A percentile compares a stretch with the other conserved stretches of the same genome.
phyloP scores from a whole-genome alignment of 2,329 filamentous ascomycete genomes.

The Proliferodiscus dingleyae region DNA sequence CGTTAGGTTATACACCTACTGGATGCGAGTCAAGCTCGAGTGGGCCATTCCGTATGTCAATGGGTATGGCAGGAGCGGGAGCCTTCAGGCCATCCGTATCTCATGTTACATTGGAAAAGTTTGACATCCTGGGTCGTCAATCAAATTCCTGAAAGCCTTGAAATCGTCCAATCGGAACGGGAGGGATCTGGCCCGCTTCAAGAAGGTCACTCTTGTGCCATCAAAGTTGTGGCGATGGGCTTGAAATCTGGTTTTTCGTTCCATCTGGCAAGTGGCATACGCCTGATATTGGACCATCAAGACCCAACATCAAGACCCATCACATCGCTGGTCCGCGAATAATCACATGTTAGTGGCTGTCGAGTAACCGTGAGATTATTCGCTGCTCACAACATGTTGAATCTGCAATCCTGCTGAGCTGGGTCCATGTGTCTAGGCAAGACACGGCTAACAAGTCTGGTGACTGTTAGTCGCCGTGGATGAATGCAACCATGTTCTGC shows the following conservation, averaged over 20 bases:
- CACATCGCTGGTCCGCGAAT: conserved; percentile 4
- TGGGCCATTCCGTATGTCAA: conserved; percentile 16
- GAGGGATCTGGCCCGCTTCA: conserved; percentile 9
- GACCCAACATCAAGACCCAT: background rate
- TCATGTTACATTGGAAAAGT: conserved; percentile 11
- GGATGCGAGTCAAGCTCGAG: conserved; percentile 14
- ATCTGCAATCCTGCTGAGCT: conserved; percentile 11
- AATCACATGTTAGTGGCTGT: conserved; percentile 13
- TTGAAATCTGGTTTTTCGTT: conserved; percentile 8
- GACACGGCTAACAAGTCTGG: conserved; percentile 21
- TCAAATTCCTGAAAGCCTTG: conserved; percentile 19
- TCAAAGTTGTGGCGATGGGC: conserved; percentile 11
- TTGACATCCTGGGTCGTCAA: conserved; percentile 12
- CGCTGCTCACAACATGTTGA: background rate
- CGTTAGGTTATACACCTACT: conserved; percentile 15
- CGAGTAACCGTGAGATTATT: background rate
- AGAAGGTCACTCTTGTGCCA: conserved; percentile 5
- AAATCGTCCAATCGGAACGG: conserved; percentile 20
- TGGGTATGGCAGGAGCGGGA: conserved; percentile 18
- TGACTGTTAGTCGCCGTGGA: conserved; percentile 24
- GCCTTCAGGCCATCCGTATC: conserved; percentile 15
- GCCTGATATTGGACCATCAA: conserved; percentile 5
- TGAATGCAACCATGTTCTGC: conserved; percentile 21
- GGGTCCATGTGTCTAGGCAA: background rate
- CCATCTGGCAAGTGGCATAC: conserved; percentile 9